Evolutionary conservation across 2,329 filamentous ascomycete genomes (phyloP).

Genomic region (Didymellaceae sp.): DNA sequence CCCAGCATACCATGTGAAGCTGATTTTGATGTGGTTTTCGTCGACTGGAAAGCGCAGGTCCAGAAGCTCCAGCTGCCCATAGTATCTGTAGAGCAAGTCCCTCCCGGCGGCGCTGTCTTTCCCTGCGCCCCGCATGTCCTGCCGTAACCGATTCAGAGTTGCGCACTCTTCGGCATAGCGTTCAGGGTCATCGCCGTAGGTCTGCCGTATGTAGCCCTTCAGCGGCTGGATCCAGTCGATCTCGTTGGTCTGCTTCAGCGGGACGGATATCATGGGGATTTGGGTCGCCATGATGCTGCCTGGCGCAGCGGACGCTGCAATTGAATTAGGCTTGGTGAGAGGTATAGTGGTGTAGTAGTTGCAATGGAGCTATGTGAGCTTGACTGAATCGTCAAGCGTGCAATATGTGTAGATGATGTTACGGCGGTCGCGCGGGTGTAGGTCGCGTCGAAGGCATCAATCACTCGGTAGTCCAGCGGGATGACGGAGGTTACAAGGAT

Average conservation of each 20-base stretch:
- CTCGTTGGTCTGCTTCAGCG: conserved; percentile 92
- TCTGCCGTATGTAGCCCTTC: conserved; percentile 90
- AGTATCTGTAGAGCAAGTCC: conserved; percentile 95
- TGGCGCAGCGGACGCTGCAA: conserved; percentile 18
- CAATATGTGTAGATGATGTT: conserved; percentile 4
- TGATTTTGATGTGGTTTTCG: conserved; percentile 98
- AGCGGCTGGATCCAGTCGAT: conserved; percentile 96
- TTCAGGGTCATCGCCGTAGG: conserved; percentile 96
- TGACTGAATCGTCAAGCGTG: background rate
- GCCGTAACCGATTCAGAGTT: conserved; percentile 89
- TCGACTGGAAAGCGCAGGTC: conserved; percentile 96
- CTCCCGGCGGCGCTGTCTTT: conserved; percentile 94
- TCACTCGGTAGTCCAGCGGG: conserved; percentile 21
- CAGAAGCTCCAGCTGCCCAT: conserved; percentile 92
- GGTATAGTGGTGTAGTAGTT: conserved; percentile 16
- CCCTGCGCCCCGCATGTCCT: conserved; percentile 97
- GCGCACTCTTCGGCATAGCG: conserved; percentile 94
- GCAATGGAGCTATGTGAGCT: background rate
- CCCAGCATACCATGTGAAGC: conserved; percentile 83
- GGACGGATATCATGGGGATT: conserved; percentile 93
- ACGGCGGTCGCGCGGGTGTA: conserved; percentile 10
- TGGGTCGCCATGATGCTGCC: conserved; percentile 50
- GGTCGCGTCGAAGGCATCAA: conserved; percentile 17
- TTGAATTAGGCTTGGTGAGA: conserved; percentile 25
- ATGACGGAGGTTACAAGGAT: conserved; percentile 35